Evolutionary conservation across 129 eudicot species (phyloP).

Genomic region (Centella asiatica): DNA sequence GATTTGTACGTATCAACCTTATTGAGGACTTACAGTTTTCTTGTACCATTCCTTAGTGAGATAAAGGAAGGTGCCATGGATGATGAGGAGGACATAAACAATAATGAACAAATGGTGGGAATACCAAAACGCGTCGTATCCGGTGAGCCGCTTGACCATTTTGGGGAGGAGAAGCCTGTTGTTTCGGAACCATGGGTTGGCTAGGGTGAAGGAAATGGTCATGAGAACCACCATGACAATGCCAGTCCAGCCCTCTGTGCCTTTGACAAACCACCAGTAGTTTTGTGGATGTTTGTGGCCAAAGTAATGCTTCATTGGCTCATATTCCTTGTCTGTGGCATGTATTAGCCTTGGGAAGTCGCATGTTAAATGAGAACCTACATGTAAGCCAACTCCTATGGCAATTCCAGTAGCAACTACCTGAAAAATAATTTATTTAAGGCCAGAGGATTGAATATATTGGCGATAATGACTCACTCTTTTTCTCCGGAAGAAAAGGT

Average conservation of each 20-base stretch:
- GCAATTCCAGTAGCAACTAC: constrained; percentile 41
- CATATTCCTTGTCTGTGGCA: constrained; percentile 39
- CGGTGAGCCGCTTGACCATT: constrained; percentile 39
- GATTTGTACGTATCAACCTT: no score
- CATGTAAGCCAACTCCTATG: constrained; percentile 47
- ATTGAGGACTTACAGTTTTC: constrained; percentile 41
- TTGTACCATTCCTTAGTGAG: constrained; percentile 57
- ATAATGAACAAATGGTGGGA: constrained; percentile 53
- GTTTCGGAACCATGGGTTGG: constrained; percentile 51
- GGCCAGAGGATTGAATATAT: no score
- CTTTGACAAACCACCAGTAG: constrained; percentile 50
- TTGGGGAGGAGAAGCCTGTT: constrained; percentile 36
- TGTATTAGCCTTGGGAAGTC: constrained; percentile 54
- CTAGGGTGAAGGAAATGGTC: constrained; percentile 49
- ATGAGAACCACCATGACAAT: constrained; percentile 44
- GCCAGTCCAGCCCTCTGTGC: constrained; percentile 45
- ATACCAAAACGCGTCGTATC: constrained; percentile 71
- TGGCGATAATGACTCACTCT: no score
- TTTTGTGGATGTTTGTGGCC: constrained; percentile 32
- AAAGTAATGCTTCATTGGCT: constrained; percentile 32
- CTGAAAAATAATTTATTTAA: constrained; percentile 11
- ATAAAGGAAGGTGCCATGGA: constrained; percentile 43
- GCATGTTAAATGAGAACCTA: constrained; percentile 41
- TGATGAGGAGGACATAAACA: constrained; percentile 40
- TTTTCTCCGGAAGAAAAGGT: no score